Percentiles rank a stretch among this genome's conserved stretches.
These are phyloP conservation scores for Pseudogymnoascus destructans DNA, from an alignment of 2,329 filamentous ascomycete species.

Conservation along the genomic window DNA sequence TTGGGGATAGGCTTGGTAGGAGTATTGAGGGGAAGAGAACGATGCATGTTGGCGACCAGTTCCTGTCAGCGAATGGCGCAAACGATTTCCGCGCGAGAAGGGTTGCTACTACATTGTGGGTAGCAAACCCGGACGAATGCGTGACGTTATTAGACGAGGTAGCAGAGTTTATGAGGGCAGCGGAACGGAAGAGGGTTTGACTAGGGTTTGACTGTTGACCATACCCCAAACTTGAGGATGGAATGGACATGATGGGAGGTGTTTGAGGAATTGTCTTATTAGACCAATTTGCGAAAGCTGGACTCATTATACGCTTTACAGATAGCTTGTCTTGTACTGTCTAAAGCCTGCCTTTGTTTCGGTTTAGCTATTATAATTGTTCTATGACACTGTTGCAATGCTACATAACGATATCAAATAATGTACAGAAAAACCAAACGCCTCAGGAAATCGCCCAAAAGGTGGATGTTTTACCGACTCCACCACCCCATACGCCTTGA, in stretches of 20 bases:
- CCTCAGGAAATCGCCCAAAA: neutral
- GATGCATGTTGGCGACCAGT: slow-evolving; percentile 93
- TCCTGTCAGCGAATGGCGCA: slow-evolving; percentile 70
- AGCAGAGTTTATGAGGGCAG: slow-evolving; percentile 32
- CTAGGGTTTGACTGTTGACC: neutral
- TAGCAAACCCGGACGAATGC: slow-evolving; percentile 83
- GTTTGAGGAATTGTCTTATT: neutral
- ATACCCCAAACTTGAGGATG: neutral
- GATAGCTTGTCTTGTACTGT: neutral
- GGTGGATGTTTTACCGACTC: neutral
- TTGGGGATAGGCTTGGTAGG: slow-evolving; percentile 36
- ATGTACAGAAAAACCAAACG: neutral
- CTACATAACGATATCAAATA: neutral
- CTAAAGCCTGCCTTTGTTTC: neutral
- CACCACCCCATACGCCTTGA: neutral
- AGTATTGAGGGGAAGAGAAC: slow-evolving; percentile 61
- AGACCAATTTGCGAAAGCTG: neutral
- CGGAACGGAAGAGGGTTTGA: slow-evolving; percentile 8
- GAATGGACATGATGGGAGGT: neutral
- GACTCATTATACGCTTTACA: neutral
- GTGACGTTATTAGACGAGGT: slow-evolving; percentile 81
- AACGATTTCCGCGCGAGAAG: slow-evolving; percentile 95
- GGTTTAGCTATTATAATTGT: neutral
- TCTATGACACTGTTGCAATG: slow-evolving; percentile 1
- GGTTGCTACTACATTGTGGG: slow-evolving; percentile 93